Percentiles rank a stretch among this genome's conserved stretches.
phyloP scores from a whole-genome alignment of 768 basidiomycete species.

The Daedaleopsis nitida region DNA sequence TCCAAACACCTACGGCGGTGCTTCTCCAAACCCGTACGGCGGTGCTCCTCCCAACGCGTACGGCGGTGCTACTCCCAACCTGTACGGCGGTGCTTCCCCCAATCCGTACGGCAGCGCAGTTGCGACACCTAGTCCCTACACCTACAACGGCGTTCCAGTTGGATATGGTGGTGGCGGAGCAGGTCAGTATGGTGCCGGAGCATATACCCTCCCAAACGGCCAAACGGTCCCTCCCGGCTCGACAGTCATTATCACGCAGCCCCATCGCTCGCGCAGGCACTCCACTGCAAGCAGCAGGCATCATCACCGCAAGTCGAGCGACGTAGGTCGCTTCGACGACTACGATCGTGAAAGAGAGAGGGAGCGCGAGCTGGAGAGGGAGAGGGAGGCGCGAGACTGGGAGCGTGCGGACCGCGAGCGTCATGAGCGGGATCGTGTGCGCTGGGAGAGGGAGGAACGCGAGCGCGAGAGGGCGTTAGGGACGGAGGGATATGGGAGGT shows the following conservation, averaged over 20 bases:
- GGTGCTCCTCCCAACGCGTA: constrained; percentile 17
- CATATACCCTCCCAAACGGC: constrained; percentile 15
- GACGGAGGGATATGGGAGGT: not conserved
- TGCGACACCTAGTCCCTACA: not conserved
- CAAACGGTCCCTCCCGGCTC: constrained; percentile 20
- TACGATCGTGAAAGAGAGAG: constrained; percentile 5
- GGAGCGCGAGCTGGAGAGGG: not conserved
- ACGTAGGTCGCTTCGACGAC: constrained; percentile 8
- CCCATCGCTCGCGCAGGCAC: constrained; percentile 14
- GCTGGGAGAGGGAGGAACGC: constrained; percentile 5
- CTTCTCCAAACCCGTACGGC: constrained; percentile 14
- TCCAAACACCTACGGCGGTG: constrained; percentile 15
- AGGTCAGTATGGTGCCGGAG: not conserved
- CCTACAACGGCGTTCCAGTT: constrained; percentile 5
- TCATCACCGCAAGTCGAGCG: constrained; percentile 13
- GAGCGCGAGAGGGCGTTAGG: not conserved
- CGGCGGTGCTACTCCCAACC: constrained; percentile 16
- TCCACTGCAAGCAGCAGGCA: constrained; percentile 16
- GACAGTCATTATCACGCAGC: constrained; percentile 25
- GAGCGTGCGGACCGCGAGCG: constrained; percentile 6
- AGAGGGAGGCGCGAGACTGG: not conserved
- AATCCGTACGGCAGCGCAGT: constrained; percentile 6
- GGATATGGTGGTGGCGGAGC: not conserved
- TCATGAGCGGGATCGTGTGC: constrained; percentile 3
- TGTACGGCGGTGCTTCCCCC: too few species aligned